Conservation (phyloP, 306 rosid species). For the Quercus robur region DNA sequence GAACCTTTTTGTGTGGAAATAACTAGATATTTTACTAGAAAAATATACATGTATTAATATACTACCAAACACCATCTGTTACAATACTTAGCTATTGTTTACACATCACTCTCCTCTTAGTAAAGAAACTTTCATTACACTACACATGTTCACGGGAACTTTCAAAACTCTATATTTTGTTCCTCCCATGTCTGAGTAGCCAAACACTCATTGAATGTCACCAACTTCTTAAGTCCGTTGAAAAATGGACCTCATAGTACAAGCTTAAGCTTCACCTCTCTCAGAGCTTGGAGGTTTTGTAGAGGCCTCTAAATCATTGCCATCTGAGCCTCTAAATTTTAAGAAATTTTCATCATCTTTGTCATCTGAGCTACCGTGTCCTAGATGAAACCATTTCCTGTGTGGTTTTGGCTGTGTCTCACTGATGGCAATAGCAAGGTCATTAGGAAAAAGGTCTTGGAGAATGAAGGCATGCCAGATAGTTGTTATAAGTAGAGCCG, state of each 20-base stretch:
- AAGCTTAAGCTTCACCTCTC: not conserved
- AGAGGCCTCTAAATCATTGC: constrained; percentile 42
- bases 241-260: not conserved
- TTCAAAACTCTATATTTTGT: constrained; percentile 25
- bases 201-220: not conserved
- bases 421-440: constrained; percentile 91
- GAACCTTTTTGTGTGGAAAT: not conserved
- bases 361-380: constrained; percentile 46
- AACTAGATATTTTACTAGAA: not conserved
- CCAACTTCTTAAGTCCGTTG: not conserved
- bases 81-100: not conserved
- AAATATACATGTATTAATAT: not conserved
- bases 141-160: constrained; percentile 68
- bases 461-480: constrained; percentile 72
- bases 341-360: constrained; percentile 66
- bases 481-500: constrained; percentile 51
- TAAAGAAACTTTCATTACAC: not conserved
- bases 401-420: constrained; percentile 51
- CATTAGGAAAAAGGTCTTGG: constrained; percentile 82
- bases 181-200: constrained; percentile 55
- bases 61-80: not conserved
- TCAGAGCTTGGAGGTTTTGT: constrained; percentile 12
- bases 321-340: constrained; percentile 43
- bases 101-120: not conserved
- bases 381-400: constrained; percentile 52